Percentiles rank a stretch among this genome's conserved stretches.
Evolutionary conservation across 2,329 filamentous ascomycete species (phyloP).

Genomic region (Apiospora arundinis): DNA sequence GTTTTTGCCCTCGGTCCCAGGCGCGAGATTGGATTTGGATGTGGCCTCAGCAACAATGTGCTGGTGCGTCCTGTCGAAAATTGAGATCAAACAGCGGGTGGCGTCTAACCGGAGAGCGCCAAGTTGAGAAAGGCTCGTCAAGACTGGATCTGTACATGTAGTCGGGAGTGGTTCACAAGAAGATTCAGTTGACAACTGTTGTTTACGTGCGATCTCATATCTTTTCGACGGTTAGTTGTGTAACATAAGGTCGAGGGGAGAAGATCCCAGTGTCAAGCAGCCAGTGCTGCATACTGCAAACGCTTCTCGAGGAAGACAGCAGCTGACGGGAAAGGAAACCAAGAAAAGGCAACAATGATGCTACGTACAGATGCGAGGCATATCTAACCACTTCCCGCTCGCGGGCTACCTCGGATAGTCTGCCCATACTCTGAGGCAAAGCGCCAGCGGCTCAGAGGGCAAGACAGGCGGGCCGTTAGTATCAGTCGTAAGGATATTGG

Average conservation of each 20-base stretch:
- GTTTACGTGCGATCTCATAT: slow-evolving; percentile 20
- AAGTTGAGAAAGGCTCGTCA: slow-evolving; percentile 59
- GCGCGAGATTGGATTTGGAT: slow-evolving; percentile 43
- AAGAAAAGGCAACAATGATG: neutral
- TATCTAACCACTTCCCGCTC: slow-evolving; percentile 22
- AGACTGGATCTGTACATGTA: slow-evolving; percentile 40
- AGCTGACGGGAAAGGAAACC: neutral
- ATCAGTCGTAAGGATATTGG: neutral
- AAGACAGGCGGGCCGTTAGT: neutral
- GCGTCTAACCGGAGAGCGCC: slow-evolving; percentile 50
- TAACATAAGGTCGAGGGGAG: neutral
- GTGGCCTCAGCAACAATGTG: slow-evolving; percentile 60
- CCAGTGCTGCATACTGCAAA: neutral
- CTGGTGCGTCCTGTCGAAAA: slow-evolving; percentile 56
- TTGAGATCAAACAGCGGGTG: slow-evolving; percentile 52
- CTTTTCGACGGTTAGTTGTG: slow-evolving; percentile 9
- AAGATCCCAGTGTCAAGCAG: neutral
- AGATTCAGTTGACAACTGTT: neutral
- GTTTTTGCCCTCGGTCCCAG: slow-evolving; percentile 22
- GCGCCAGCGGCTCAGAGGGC: neutral
- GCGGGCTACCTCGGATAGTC: slow-evolving; percentile 22
- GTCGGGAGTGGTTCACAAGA: neutral
- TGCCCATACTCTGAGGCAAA: slow-evolving; percentile 9
- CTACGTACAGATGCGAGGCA: slow-evolving; percentile 23
- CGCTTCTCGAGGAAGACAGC: too few species aligned